Base-by-base conservation (phyloP, 352 stramenopile species). In the Thalassiosira hispida region DNA sequence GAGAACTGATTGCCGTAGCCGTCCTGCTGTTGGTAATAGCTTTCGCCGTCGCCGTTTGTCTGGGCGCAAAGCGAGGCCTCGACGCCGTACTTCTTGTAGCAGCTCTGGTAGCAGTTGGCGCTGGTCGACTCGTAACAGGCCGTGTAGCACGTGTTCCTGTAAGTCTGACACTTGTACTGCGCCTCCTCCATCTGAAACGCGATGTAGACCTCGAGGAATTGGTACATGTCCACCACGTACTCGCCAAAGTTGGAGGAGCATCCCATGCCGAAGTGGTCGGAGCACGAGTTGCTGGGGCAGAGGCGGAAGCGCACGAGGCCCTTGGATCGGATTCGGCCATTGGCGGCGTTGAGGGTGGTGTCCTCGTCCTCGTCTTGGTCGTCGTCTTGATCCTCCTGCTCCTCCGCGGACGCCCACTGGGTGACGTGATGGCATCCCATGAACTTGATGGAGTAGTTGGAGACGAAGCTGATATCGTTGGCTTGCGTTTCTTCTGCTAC, bases 171-270 rank as follows among this genome's bases (percentile, higher is more conserved):
- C 65, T 72, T 72, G 35, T 53, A 25, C 31, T 73, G 60, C 6
- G 62, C 40, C 46, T 72, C 64, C 33, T 75, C 56, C 60, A 69
- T 61, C 35, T 83, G 67, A 31, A 42, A 63, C 3, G 71, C 51
- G 27, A 90, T 53, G 60, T 91, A 90, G 6, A 76, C 61, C 35
- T 79, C 14, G 22, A 91, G 55, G 73, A 86, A 91, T 27, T 85
- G 83, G 42, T 82, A 56, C 82, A 91, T 88, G 56, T 88, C 82
- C 12, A 91, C 76, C 22, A 89, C 71, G 55, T 91, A 91, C 52
- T 91, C 85, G 60, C 85, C 85, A 49, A 88, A 91, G 40, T 80
- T 62, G 0, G 62, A 63, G 20, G 71, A 77, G 61, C 85, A 91
- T 52, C 85, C 85, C 12, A 74, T 46, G 23, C 61, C 66, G 22